Conservation (phyloP, 352 stramenopile species). For the Globisporangium echinulatum region DNA sequence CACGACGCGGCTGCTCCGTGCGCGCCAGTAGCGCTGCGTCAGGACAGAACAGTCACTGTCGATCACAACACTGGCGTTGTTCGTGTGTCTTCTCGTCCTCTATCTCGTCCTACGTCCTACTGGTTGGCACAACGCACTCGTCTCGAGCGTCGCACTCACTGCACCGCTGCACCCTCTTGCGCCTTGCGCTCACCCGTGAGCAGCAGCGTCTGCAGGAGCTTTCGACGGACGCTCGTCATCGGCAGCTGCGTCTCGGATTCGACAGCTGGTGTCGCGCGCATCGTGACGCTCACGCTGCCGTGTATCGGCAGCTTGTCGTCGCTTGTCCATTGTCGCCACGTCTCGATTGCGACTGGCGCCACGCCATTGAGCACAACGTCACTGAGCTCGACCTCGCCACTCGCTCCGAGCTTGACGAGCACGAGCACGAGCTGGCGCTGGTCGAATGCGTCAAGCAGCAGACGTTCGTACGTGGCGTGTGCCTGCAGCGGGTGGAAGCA, state of each 20-base stretch:
- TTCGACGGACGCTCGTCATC: slow-evolving; percentile 40
- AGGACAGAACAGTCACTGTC: not conserved
- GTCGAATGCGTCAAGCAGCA: slow-evolving; percentile 43
- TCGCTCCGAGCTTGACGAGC: slow-evolving; percentile 39
- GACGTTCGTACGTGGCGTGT: slow-evolving; percentile 39
- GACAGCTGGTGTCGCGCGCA: slow-evolving; percentile 28
- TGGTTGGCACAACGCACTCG: too few relatives aligned
- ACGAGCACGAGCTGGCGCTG: slow-evolving; percentile 51
- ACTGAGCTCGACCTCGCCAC: slow-evolving; percentile 39
- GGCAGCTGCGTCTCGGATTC: slow-evolving; percentile 50
- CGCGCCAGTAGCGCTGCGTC: slow-evolving; percentile 19
- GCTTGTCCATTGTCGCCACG: slow-evolving; percentile 47
- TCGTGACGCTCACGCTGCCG: slow-evolving; percentile 40
- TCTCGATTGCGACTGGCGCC: slow-evolving; percentile 25
- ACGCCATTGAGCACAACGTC: slow-evolving; percentile 43
- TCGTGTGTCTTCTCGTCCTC: too few relatives aligned
- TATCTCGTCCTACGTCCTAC: not conserved
- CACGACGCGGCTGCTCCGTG: slow-evolving; percentile 32
- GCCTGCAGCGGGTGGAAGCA: slow-evolving; percentile 60
- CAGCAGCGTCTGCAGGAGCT: slow-evolving; percentile 45
- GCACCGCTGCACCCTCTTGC: slow-evolving; percentile 21
- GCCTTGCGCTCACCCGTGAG: slow-evolving; percentile 52
- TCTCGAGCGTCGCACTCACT: not conserved
- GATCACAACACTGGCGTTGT: not conserved
- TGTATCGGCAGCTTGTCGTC: slow-evolving; percentile 47